phyloP scores from a whole-genome alignment of 2,329 filamentous ascomycete species.

The Akanthomyces uredinophilus region DNA sequence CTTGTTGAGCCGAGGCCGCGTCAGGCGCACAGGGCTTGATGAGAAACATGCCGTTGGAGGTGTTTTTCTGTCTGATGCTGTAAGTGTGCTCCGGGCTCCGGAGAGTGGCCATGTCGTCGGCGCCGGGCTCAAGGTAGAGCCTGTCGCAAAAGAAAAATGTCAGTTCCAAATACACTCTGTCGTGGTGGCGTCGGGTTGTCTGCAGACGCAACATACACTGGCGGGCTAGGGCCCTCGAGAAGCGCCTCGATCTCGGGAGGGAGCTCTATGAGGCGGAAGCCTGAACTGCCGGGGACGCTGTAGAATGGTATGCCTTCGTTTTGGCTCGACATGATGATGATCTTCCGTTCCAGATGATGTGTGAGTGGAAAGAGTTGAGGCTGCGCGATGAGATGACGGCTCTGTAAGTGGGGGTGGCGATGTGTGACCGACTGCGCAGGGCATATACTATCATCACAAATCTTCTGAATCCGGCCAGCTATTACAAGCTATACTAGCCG shows the following conservation, averaged over 20 bases:
- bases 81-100: constrained; percentile 49
- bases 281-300: constrained; percentile 42
- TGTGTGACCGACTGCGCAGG: not conserved
- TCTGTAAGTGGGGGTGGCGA: not conserved
- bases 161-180: not conserved
- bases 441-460: not conserved
- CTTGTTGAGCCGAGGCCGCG: constrained; percentile 23
- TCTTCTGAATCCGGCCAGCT: too few species aligned
- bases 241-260: constrained; percentile 52
- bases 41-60: constrained; percentile 60
- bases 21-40: constrained; percentile 32
- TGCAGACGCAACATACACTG: constrained; percentile 38
- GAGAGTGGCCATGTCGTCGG: constrained; percentile 44
- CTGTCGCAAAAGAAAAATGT: constrained; percentile 27
- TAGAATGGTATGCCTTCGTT: constrained; percentile 44
- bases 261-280: constrained; percentile 59
- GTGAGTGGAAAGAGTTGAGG: not conserved
- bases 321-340: constrained; percentile 44
- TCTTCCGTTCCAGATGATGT: not conserved
- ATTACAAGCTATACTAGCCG: too few species aligned
- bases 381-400: not conserved
- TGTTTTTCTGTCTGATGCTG: constrained; percentile 60
- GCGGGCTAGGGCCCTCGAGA: constrained; percentile 49
- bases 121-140: constrained; percentile 44
- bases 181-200: not conserved